phyloP scores from a whole-genome alignment of 1,139 yeast genomes.

The Meyerozyma smithsonii region DNA sequence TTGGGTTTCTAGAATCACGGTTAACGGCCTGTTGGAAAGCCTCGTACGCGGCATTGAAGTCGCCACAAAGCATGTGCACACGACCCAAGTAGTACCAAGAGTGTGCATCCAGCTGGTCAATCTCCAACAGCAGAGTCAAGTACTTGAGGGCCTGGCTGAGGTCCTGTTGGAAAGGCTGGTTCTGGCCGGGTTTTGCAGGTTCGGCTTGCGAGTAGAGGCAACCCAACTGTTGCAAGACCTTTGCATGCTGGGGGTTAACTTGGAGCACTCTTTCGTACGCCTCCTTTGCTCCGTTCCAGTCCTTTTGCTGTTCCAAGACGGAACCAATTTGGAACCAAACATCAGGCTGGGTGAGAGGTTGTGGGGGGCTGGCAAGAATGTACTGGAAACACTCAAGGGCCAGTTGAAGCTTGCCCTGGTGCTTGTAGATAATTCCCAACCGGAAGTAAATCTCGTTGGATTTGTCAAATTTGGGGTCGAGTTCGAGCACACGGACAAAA shows the following conservation, averaged over 20 bases:
- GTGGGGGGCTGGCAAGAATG: slow-evolving; percentile 86
- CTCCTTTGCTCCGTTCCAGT: slow-evolving; percentile 86
- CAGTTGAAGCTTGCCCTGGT: slow-evolving; percentile 80
- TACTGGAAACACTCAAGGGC: slow-evolving; percentile 93
- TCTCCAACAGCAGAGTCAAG: slow-evolving; percentile 79
- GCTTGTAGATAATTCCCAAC: slow-evolving; percentile 94
- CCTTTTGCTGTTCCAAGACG: slow-evolving; percentile 90
- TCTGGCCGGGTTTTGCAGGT: slow-evolving; percentile 17
- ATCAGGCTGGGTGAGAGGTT: slow-evolving; percentile 92
- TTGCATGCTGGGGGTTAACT: slow-evolving; percentile 91
- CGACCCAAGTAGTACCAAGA: slow-evolving; percentile 96
- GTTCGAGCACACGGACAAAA: slow-evolving; percentile 88
- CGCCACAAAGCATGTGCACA: slow-evolving; percentile 93
- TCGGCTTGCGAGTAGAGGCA: slow-evolving; percentile 88
- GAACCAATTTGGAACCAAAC: slow-evolving; percentile 98
- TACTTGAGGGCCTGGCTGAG: slow-evolving; percentile 79
- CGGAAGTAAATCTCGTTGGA: slow-evolving; percentile 95
- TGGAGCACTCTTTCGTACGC: slow-evolving; percentile 91
- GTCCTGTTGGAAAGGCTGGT: slow-evolving; percentile 49
- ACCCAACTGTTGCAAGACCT: slow-evolving; percentile 92
- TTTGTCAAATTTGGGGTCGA: slow-evolving; percentile 94
- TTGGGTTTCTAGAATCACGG: slow-evolving; percentile 92
- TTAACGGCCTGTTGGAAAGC: slow-evolving; percentile 98
- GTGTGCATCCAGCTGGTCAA: slow-evolving; percentile 88
- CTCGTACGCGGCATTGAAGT: slow-evolving; percentile 93